Conservation (phyloP, 106 monocot genomes). For the Dendrobium nobile region DNA sequence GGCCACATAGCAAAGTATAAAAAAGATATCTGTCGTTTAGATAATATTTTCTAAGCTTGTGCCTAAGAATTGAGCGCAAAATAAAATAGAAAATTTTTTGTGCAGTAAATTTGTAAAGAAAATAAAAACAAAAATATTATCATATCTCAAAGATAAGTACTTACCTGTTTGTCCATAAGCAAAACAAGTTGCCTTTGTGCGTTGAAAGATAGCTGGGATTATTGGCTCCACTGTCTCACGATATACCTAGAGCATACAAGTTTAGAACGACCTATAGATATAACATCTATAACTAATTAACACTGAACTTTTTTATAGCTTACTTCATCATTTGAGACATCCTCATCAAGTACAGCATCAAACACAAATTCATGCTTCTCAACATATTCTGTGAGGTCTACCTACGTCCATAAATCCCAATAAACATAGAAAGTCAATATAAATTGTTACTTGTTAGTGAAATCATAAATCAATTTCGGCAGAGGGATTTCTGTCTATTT, state of each 20-base stretch:
- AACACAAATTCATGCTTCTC: constrained; percentile 95
- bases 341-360: constrained; percentile 25
- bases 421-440: not conserved
- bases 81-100: not conserved
- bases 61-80: not conserved
- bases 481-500: not conserved
- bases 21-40: not conserved
- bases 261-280: not conserved
- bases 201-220: constrained; percentile 68
- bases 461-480: not conserved
- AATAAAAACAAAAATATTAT: not conserved
- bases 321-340: constrained; percentile 22
- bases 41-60: not conserved
- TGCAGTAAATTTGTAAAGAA: not conserved
- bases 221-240: constrained; percentile 78
- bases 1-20: too few relatives aligned
- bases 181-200: constrained; percentile 86
- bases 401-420: constrained; percentile 26
- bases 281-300: not conserved
- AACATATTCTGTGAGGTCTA: constrained; percentile 94
- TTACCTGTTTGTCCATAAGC: constrained; percentile 98
- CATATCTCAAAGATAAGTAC: not conserved
- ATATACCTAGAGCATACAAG: constrained; percentile 47
- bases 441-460: constrained; percentile 1
- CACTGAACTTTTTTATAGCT: not conserved